These are phyloP conservation scores for Trametes cingulata DNA, from an alignment of 768 basidiomycete genomes.

Conservation along the genomic window DNA sequence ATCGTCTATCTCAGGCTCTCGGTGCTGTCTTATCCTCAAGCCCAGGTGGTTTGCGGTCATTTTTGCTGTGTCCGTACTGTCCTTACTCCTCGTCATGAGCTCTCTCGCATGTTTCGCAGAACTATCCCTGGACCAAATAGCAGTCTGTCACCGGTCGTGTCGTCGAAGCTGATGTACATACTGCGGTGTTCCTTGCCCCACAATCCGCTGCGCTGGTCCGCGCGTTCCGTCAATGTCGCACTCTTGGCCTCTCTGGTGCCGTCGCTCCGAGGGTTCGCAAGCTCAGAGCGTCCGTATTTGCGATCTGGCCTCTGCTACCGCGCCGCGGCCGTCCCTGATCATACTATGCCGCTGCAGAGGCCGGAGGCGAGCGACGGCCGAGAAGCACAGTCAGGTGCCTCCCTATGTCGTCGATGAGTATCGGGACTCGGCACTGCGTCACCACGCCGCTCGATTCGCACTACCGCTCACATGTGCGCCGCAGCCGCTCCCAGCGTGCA, in stretches of 20 bases:
- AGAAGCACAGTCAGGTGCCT: constrained; percentile 16
- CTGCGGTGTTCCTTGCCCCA: constrained; percentile 1
- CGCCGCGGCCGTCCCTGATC: constrained; percentile 7
- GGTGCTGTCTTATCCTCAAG: background rate
- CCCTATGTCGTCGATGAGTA: background rate
- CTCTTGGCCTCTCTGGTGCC: constrained; percentile 8
- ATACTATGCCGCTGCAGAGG: background rate
- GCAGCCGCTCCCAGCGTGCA: background rate
- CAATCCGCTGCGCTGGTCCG: background rate
- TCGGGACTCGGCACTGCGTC: constrained; percentile 9
- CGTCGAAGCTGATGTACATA: constrained; percentile 15
- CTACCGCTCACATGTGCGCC: background rate
- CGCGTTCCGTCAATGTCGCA: background rate
- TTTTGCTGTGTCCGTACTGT: constrained; percentile 9
- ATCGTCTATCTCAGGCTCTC: constrained; percentile 9
- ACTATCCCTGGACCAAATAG: constrained; percentile 13
- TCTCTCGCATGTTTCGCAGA: constrained; percentile 7
- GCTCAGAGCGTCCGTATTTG: background rate
- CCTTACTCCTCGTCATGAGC: constrained; percentile 5
- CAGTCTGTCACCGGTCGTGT: constrained; percentile 7
- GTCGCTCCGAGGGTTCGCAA: constrained; percentile 3
- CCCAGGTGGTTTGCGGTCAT: background rate
- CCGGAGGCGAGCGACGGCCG: background rate
- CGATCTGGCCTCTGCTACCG: background rate
- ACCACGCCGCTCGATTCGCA: background rate